Evolutionary conservation across 495 filamentous ascomycete species (phyloP), one percentile per base, ranked within the genome.

Genomic region (Hypoxylon fuscum): DNA sequence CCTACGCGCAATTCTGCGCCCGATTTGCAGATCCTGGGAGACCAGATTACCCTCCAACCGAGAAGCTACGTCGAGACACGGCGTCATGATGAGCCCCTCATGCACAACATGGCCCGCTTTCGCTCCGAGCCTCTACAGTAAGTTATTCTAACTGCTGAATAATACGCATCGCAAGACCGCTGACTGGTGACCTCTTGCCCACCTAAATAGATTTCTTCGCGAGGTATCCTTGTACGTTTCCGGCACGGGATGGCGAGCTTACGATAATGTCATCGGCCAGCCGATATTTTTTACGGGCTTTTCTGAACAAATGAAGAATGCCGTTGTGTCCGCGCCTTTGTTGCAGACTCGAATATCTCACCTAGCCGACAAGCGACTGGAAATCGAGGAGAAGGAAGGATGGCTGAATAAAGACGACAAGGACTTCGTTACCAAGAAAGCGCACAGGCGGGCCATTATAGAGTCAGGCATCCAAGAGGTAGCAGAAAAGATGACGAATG

Each of bases 271-370:
- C 60, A 86, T 97, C 62, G 95, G 95, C 10, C 94, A 96, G 73
- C 90, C 91, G 0, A 88, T 97, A 31, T 98, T 93, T 80, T 98
- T 97, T 72, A 76, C 87, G 5, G 95, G 95, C 14, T 98, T 96
- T 75, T 87, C 87, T 31, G 95, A 97, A 57, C 85, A 90, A 38
- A 97, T 98, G 86, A 96, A 89, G 76, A 73, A 75, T 12, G 75
- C 78, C 29, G 89, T 98, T 15, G 72, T 97, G 68, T 81, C 77
- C n/a, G 91, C 88, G 44, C 83, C 87, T 0, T 84, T 93, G 64
- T 75, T 98, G 20, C 89, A 87, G 70, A 74, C 72, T 27, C 90
- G 89, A 69, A 88, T 97, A 34, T 75, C 81, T 5, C 85, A 96
- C 68, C 76, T 98, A 32, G 92, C 95, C 4, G 85, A 87, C 59